Evolutionary conservation across 352 stramenopile genomes (phyloP).

Genomic region (Phytophthora cactorum): DNA sequence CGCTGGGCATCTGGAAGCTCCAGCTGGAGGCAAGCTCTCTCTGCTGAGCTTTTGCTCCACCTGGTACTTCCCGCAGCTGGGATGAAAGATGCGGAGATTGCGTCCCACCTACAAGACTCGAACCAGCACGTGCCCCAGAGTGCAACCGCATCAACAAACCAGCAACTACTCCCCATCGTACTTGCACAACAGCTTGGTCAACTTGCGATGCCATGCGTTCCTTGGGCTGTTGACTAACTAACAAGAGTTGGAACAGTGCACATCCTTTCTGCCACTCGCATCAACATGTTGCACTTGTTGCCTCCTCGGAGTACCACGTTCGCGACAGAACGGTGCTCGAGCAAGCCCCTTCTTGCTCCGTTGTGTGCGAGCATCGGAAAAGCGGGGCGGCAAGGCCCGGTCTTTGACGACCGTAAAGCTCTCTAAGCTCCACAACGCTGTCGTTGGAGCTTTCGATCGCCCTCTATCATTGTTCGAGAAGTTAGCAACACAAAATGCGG

Average conservation of each 20-base stretch:
- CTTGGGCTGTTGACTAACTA: slow-evolving; percentile 27
- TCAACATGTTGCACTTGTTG: slow-evolving; percentile 22
- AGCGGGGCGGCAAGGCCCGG: slow-evolving; percentile 12
- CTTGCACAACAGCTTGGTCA: slow-evolving; percentile 36
- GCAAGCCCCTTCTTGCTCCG: slow-evolving; percentile 22
- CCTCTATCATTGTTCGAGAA: slow-evolving; percentile 14
- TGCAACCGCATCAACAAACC: slow-evolving; percentile 8
- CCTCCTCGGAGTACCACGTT: slow-evolving; percentile 23
- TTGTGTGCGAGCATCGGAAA: slow-evolving; percentile 33
- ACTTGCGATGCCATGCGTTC: slow-evolving; percentile 30
- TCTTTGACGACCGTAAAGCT: slow-evolving; percentile 29
- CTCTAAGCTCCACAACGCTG: slow-evolving; percentile 6
- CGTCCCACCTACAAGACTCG: slow-evolving; percentile 22
- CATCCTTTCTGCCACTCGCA: slow-evolving; percentile 32
- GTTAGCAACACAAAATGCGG: slow-evolving; percentile 30
- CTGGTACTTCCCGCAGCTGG: slow-evolving; percentile 21
- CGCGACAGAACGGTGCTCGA: slow-evolving; percentile 4
- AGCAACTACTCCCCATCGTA: slow-evolving; percentile 24
- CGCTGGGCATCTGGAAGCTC: slow-evolving; percentile 17
- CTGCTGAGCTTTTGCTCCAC: slow-evolving; percentile 23
- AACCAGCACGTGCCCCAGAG: slow-evolving; percentile 18
- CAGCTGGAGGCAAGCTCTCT: slow-evolving; percentile 20
- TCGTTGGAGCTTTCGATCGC: slow-evolving; percentile 1
- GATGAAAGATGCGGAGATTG: slow-evolving; percentile 34
- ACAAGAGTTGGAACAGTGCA: slow-evolving; percentile 16